These are phyloP conservation scores for Rhododendron ferrugineum DNA, from an alignment of 148 eudicot genomes.

Conservation along the genomic window DNA sequence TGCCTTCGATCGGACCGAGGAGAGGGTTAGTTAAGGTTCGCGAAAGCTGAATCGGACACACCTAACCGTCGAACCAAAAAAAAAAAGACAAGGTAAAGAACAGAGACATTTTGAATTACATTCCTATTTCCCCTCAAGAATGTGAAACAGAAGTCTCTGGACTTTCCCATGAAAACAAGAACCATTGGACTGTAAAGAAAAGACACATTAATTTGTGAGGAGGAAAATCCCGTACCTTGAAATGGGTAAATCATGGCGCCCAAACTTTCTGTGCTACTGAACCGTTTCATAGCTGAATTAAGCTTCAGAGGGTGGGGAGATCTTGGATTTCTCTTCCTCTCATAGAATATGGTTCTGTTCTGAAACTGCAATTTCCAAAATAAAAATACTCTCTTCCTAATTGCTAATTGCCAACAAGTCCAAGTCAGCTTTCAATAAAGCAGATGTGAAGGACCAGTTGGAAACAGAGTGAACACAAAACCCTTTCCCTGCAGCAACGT, in stretches of 20 bases:
- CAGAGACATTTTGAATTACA: too few relatives aligned
- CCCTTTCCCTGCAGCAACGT: not conserved
- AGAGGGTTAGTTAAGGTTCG: too few relatives aligned
- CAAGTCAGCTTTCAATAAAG: not conserved
- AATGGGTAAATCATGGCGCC: slow-evolving; percentile 15
- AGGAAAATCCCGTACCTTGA: slow-evolving; percentile 15
- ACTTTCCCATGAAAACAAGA: not conserved
- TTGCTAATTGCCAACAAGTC: not conserved
- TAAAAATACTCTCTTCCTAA: not conserved
- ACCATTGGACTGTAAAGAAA: not conserved
- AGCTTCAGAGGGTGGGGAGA: not conserved
- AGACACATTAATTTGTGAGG: not conserved
- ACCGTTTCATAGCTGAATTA: slow-evolving; percentile 18
- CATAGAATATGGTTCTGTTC: too few relatives aligned
- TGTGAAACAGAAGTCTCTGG: not conserved
- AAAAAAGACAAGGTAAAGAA: too few relatives aligned
- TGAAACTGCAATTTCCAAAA: not conserved
- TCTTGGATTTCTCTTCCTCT: not conserved
- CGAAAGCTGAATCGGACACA: too few relatives aligned
- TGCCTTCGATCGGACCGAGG: too few relatives aligned
- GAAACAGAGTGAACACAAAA: not conserved
- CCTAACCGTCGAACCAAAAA: not conserved
- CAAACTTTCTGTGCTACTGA: slow-evolving; percentile 17
- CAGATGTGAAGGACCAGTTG: not conserved
- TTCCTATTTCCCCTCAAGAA: not conserved